These are phyloP conservation scores for Leishmania aethiopica DNA, from an alignment of 208 protist species.

Conservation along the genomic window DNA sequence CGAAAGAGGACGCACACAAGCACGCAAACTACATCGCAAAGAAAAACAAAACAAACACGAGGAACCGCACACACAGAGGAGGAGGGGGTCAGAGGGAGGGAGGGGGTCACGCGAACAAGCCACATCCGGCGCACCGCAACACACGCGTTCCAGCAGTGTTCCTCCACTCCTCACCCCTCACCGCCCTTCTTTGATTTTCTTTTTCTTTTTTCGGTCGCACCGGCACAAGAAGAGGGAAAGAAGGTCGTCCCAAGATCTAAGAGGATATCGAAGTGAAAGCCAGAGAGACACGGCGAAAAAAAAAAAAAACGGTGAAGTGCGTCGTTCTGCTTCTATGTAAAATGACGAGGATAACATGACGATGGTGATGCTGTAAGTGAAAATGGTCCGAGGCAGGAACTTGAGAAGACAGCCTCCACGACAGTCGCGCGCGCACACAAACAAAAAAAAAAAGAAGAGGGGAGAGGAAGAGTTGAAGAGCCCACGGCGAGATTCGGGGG, in stretches of 20 bases:
- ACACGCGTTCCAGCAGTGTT: not conserved
- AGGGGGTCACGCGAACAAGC: not conserved
- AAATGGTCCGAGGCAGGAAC: not conserved
- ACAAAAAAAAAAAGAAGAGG: not conserved
- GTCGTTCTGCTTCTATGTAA: not conserved
- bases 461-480: not conserved
- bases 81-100: not conserved
- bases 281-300: not conserved
- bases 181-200: not conserved
- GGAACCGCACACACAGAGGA: not conserved
- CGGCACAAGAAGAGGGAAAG: not conserved
- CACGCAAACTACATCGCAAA: not conserved
- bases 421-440: not conserved
- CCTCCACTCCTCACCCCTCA: not conserved
- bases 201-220: not conserved
- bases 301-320: constrained; percentile 6
- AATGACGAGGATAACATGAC: not conserved
- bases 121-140: not conserved
- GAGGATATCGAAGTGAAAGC: not conserved
- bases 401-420: not conserved
- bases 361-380: not conserved
- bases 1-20: not conserved
- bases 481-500: not conserved
- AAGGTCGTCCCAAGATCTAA: not conserved
- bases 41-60: not conserved